These are phyloP conservation scores for Aureobasidium subglaciale DNA, from an alignment of 2,329 filamentous ascomycete genomes.

Conservation along the genomic window DNA sequence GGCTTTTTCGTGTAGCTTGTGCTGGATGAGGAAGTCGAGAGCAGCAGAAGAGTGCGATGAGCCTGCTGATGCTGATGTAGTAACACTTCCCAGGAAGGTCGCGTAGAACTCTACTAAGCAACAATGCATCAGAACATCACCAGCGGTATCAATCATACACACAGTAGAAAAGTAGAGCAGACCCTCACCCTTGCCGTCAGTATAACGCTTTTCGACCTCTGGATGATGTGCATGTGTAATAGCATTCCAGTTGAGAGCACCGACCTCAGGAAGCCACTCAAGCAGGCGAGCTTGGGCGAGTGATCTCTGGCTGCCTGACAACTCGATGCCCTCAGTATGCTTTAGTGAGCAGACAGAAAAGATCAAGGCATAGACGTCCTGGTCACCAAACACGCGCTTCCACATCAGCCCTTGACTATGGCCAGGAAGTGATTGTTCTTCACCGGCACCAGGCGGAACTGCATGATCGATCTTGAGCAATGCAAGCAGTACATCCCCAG, in stretches of 20 bases:
- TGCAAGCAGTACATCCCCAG: constrained; percentile 45
- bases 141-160: constrained; percentile 49
- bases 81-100: constrained; percentile 43
- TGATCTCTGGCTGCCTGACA: constrained; percentile 48
- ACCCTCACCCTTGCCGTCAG: constrained; percentile 31
- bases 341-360: constrained; percentile 49
- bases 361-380: constrained; percentile 50
- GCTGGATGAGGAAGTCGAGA: constrained; percentile 47
- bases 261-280: constrained; percentile 49
- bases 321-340: constrained; percentile 27
- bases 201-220: constrained; percentile 42
- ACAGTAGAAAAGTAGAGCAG: constrained; percentile 50
- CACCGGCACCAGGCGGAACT: constrained; percentile 25
- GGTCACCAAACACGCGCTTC: constrained; percentile 55
- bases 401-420: constrained; percentile 50
- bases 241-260: constrained; percentile 47
- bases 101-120: constrained; percentile 52
- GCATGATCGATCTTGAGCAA: constrained; percentile 46
- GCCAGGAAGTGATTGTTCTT: constrained; percentile 20
- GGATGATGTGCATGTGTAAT: constrained; percentile 45
- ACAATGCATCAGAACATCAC: constrained; percentile 55
- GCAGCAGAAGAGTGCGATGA: constrained; percentile 26
- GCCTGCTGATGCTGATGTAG: constrained; percentile 19
- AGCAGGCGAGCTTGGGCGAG: constrained; percentile 55
- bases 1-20: constrained; percentile 45